These are phyloP conservation scores for Capsicum baccatum DNA, from an alignment of 257 asterid species.

Conservation along the genomic window DNA sequence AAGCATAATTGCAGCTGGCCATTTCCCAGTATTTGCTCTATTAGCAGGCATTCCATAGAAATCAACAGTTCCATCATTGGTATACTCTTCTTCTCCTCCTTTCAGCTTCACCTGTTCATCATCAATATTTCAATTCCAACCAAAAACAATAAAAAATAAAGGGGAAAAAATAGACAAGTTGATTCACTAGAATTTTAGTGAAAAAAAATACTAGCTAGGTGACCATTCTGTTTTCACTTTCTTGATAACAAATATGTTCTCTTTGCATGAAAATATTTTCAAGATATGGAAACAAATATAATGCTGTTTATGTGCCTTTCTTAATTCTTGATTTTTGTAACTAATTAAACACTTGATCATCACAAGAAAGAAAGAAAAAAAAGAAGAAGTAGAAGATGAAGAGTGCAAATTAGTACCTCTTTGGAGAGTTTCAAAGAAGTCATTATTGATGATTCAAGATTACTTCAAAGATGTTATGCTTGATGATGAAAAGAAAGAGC, in stretches of 20 bases:
- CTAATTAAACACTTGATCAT: background rate
- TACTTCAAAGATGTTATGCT: background rate
- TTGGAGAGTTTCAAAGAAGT: constrained; percentile 57
- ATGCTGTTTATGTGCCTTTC: no score
- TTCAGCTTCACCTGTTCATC: constrained; percentile 49
- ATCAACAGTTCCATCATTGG: constrained; percentile 83
- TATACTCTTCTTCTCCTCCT: constrained; percentile 47
- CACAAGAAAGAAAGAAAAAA: background rate
- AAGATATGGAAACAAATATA: no score
- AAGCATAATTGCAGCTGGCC: constrained; percentile 74
- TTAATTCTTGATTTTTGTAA: background rate
- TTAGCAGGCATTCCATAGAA: constrained; percentile 71
- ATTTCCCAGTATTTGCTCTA: constrained; percentile 58
- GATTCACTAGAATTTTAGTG: background rate
- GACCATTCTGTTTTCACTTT: background rate
- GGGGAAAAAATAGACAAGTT: background rate
- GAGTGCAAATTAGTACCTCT: constrained; percentile 42
- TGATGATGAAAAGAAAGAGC: background rate
- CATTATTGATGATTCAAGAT: constrained; percentile 49
- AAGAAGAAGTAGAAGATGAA: no score
- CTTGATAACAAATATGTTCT: background rate
- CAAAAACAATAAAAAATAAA: background rate
- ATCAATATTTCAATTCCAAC: background rate
- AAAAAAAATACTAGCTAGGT: background rate
- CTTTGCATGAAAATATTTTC: no score